Conservation (phyloP, 352 stramenopile genomes). For the Thalassiosira mediterranea region DNA sequence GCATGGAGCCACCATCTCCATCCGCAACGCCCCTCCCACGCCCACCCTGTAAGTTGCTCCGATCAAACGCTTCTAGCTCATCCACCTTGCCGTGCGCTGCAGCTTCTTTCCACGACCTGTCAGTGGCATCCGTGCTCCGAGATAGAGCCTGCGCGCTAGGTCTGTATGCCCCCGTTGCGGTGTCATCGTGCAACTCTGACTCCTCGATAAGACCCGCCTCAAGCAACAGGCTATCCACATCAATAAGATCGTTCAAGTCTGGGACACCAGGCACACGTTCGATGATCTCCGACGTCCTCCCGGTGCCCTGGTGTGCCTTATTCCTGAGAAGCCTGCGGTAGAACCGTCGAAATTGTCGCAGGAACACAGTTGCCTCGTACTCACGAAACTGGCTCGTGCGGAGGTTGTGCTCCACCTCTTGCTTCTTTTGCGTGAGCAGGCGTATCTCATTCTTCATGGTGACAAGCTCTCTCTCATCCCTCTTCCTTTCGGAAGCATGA, state of each 20-base stretch:
- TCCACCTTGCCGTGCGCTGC: conserved; percentile 45
- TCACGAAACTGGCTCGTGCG: conserved; percentile 79
- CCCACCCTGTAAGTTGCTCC: conserved; percentile 2
- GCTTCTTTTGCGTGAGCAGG: conserved; percentile 44
- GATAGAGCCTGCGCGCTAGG: conserved; percentile 61
- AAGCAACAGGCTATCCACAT: conserved; percentile 77
- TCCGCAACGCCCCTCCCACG: conserved; percentile 18
- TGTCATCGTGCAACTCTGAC: conserved; percentile 66
- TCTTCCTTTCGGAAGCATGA: conserved; percentile 56
- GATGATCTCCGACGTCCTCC: conserved; percentile 51
- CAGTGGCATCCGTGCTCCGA: conserved; percentile 42
- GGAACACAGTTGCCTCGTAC: conserved; percentile 76
- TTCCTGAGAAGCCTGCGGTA: conserved; percentile 69
- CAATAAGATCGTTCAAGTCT: conserved; percentile 76
- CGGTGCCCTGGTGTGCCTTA: conserved; percentile 66
- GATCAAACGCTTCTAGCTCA: conserved; percentile 48
- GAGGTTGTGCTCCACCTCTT: conserved; percentile 74
- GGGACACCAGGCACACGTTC: conserved; percentile 63
- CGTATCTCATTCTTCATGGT: conserved; percentile 64
- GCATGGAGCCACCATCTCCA: conserved; percentile 20
- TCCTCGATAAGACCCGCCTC: conserved; percentile 78
- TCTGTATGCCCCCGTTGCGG: conserved; percentile 51
- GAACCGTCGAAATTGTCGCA: conserved; percentile 80
- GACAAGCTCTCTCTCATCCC: conserved; percentile 54
- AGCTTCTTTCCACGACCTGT: conserved; percentile 52